A percentile compares a stretch with the other conserved stretches of the same genome.
Conservation (phyloP, 2,329 filamentous ascomycete genomes). For the Ascochyta fabae region DNA sequence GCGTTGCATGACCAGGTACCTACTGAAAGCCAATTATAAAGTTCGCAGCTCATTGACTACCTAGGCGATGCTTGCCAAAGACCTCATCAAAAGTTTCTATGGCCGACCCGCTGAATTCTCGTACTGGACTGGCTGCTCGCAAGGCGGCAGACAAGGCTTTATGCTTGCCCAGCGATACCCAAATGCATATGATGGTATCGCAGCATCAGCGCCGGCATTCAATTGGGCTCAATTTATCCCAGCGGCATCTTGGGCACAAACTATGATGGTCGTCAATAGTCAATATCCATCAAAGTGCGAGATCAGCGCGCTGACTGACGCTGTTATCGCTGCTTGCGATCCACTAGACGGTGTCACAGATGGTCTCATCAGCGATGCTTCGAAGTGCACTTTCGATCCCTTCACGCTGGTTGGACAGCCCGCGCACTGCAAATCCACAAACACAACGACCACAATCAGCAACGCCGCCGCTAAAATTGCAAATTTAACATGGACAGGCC, state of each 20-base stretch:
- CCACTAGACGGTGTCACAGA: constrained; percentile 35
- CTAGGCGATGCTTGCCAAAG: constrained; percentile 18
- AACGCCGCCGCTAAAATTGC: constrained; percentile 18
- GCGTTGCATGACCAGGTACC: constrained; percentile 43
- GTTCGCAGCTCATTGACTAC: not conserved
- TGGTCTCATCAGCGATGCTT: constrained; percentile 37
- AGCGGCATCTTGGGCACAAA: constrained; percentile 37
- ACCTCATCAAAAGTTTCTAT: constrained; percentile 35
- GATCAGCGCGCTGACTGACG: constrained; percentile 14
- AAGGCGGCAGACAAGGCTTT: constrained; percentile 40
- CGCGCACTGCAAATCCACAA: constrained; percentile 10
- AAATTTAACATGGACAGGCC: constrained; percentile 22
- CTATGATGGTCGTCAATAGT: constrained; percentile 34
- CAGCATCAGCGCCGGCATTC: constrained; percentile 50
- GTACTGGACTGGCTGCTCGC: constrained; percentile 44
- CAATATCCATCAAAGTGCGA: constrained; percentile 27
- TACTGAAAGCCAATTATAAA: not conserved
- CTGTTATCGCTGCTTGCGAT: constrained; percentile 26
- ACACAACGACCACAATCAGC: constrained; percentile 5
- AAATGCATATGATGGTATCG: constrained; percentile 46
- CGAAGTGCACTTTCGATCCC: constrained; percentile 13
- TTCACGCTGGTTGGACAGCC: constrained; percentile 14
- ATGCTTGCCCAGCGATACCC: constrained; percentile 40
- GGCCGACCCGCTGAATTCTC: constrained; percentile 35
- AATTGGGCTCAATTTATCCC: constrained; percentile 39